phyloP scores from a whole-genome alignment of 768 basidiomycete species.

The Rhizopogon vesiculosus region DNA sequence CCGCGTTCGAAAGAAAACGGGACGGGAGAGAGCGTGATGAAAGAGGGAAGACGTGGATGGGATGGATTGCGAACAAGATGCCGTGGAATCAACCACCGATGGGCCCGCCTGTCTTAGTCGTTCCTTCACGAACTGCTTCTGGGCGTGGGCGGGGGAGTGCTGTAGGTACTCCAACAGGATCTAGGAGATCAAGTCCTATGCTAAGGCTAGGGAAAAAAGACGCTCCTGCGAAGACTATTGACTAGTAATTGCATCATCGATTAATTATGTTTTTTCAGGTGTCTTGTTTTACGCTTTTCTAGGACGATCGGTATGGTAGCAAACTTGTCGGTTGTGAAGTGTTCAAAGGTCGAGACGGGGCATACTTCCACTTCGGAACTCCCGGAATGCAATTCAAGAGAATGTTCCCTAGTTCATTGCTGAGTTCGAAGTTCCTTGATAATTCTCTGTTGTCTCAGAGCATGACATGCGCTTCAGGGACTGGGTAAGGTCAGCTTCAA shows the following conservation, averaged over 20 bases:
- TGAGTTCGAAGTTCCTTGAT: neutral
- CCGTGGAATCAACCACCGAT: conserved; percentile 18
- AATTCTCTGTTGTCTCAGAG: neutral
- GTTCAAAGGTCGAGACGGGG: too few species aligned
- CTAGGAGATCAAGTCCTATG: conserved; percentile 30
- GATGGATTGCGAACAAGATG: conserved; percentile 24
- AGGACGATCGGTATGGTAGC: too few species aligned
- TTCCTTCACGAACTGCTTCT: conserved; percentile 20
- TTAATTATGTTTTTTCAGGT: neutral
- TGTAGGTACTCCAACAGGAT: conserved; percentile 25
- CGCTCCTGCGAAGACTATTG: conserved; percentile 16
- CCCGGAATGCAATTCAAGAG: too few species aligned
- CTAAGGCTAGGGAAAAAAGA: conserved; percentile 23
- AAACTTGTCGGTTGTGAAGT: too few species aligned
- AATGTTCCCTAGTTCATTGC: neutral
- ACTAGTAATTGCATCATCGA: neutral
- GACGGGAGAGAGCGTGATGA: conserved; percentile 55
- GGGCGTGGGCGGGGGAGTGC: conserved; percentile 20
- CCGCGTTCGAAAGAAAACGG: conserved; percentile 76
- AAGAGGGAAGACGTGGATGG: conserved; percentile 24
- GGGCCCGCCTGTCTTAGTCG: conserved; percentile 2
- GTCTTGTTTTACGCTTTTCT: too few species aligned
- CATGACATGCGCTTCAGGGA: neutral
- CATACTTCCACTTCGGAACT: too few species aligned
- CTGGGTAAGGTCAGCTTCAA: neutral